A percentile compares a stretch with the other conserved stretches of the same genome.
Evolutionary conservation across 331 rosid species (phyloP).

Genomic region (Saraca asoca): DNA sequence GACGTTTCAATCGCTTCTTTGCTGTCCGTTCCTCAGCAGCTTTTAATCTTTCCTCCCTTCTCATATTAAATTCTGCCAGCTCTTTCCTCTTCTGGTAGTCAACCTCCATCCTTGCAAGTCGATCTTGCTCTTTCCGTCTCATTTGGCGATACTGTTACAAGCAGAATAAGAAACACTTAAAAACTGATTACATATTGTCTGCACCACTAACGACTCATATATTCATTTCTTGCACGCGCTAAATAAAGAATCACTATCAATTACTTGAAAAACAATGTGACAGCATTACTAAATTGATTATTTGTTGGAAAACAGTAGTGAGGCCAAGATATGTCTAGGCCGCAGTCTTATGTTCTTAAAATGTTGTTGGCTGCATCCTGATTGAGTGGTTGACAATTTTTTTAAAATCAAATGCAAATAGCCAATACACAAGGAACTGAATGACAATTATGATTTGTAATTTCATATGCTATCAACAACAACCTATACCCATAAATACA

Average conservation of each 20-base stretch:
- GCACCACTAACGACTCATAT: background rate
- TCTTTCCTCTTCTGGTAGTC: slow-evolving; percentile 83
- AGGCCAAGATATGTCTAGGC: background rate
- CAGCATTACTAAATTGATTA: slow-evolving; percentile 7
- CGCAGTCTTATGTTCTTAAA: background rate
- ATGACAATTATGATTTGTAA: too few species aligned
- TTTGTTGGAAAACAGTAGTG: background rate
- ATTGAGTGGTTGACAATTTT: background rate
- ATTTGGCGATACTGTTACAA: slow-evolving; percentile 78
- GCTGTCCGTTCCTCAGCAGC: slow-evolving; percentile 86
- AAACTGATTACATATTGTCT: background rate
- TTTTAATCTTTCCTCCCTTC: slow-evolving; percentile 84
- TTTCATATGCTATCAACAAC: background rate
- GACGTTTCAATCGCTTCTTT: slow-evolving; percentile 77
- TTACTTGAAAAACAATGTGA: background rate
- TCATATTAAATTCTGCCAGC: slow-evolving; percentile 66
- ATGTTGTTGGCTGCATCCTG: background rate
- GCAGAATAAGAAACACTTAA: slow-evolving; percentile 17
- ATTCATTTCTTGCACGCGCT: background rate
- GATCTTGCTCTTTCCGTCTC: slow-evolving; percentile 96
- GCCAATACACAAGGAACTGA: too few species aligned
- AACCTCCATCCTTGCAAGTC: slow-evolving; percentile 86
- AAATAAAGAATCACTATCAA: background rate
- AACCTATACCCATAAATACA: background rate
- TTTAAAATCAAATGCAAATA: background rate